Percentiles rank a stretch among this genome's conserved stretches.
phyloP scores from a whole-genome alignment of 2,329 filamentous ascomycete species.

The Phaeosphaeriaceae sp. region DNA sequence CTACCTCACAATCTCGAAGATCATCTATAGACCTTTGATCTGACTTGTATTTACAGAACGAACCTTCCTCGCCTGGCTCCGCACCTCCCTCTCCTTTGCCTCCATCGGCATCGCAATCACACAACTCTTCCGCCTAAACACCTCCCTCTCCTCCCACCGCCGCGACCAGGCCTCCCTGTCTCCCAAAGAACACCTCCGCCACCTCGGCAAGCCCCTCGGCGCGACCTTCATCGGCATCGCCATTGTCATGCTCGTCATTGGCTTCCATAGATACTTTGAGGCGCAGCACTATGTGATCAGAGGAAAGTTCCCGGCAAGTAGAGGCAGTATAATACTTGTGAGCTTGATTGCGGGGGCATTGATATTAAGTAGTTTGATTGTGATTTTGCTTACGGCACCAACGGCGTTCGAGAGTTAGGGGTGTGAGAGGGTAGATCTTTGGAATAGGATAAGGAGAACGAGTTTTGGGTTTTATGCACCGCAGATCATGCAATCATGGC shows the following conservation, averaged over 20 bases:
- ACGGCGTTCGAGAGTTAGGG: conserved; percentile 52
- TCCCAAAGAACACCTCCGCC: conserved; percentile 29
- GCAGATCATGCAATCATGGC: no score
- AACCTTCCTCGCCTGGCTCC: conserved; percentile 85
- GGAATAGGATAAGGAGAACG: no score
- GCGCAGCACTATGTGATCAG: conserved; percentile 79
- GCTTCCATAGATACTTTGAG: conserved; percentile 80
- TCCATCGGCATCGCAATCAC: conserved; percentile 84
- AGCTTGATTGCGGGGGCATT: conserved; percentile 67
- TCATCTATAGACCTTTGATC: no score
- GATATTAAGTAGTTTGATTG: conserved; percentile 65
- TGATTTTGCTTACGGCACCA: conserved; percentile 64
- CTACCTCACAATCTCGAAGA: no score
- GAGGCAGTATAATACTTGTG: conserved; percentile 76
- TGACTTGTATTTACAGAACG: no score
- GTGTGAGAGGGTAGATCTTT: no score
- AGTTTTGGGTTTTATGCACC: no score
- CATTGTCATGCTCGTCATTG: conserved; percentile 76
- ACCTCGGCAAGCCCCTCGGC: conserved; percentile 56
- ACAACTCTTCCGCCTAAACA: conserved; percentile 84
- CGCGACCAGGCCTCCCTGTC: background rate
- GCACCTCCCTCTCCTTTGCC: conserved; percentile 81
- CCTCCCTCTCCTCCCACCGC: conserved; percentile 36
- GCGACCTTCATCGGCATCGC: conserved; percentile 78
- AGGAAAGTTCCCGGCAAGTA: conserved; percentile 80